Evolutionary conservation across 1,284 basidiomycete species (phyloP).

Genomic region (Fomitopsis schrenkii): DNA sequence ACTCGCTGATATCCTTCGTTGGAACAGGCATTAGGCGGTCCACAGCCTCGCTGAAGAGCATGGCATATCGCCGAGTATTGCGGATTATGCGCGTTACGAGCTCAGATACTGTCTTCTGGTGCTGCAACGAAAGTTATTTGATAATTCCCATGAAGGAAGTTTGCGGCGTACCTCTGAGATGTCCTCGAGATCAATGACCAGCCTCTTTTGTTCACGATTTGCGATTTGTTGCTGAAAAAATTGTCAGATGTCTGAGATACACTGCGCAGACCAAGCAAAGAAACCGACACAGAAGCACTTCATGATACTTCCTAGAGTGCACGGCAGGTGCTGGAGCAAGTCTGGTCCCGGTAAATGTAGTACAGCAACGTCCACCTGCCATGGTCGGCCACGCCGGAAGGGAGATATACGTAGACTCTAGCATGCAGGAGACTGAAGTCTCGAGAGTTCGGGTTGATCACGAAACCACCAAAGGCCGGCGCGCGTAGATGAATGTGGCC

Average conservation of each 20-base stretch:
- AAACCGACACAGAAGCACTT: too few relatives aligned
- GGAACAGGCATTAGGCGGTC: conserved; percentile 87
- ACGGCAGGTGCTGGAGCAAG: too few relatives aligned
- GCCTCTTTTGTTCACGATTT: conserved; percentile 87
- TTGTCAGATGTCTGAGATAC: conserved; percentile 6
- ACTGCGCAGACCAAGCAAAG: too few relatives aligned
- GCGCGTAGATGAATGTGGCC: too few relatives aligned
- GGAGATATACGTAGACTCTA: too few relatives aligned
- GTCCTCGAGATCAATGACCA: conserved; percentile 82
- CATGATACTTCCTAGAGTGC: too few relatives aligned
- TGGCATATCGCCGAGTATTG: conserved; percentile 90
- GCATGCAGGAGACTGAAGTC: too few relatives aligned
- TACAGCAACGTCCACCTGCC: too few relatives aligned
- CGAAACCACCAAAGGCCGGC: too few relatives aligned
- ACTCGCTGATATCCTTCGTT: conserved; percentile 83
- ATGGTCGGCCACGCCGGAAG: too few relatives aligned
- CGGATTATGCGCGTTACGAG: conserved; percentile 74
- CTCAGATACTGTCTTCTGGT: conserved; percentile 62
- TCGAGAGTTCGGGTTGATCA: too few relatives aligned
- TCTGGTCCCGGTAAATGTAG: too few relatives aligned
- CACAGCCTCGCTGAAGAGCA: conserved; percentile 87
- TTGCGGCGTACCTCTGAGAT: conserved; percentile 51
- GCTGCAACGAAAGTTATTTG: conserved; percentile 30
- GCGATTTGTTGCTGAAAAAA: conserved; percentile 79
- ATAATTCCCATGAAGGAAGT: background rate